Evolutionary conservation across 148 eudicot species (phyloP), one percentile per base, ranked within the genome.

Genomic region (Arbutus unedo): DNA sequence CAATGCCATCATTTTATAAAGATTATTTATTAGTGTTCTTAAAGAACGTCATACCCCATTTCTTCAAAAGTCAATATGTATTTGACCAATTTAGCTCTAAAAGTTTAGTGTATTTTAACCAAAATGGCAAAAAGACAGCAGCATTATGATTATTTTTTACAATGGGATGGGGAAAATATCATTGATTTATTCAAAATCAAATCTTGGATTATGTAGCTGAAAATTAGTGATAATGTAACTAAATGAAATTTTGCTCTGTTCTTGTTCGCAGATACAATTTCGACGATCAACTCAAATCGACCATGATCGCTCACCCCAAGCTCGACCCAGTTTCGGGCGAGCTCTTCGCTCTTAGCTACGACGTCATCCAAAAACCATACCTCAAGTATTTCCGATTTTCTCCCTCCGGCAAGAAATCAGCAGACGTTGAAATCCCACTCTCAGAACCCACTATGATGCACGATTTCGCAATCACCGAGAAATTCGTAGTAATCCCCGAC

Each of bases 261-360:
- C 44, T 95, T 1, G 85, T 83, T 0, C 92, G 88, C 2, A 15
- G 98, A 71, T 92, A 86, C 80, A 82, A 88, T 44, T 93, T 93
- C 54, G 19, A 83, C n/a, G 89, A 88, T 0, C 89, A 93, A 79
- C 84, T 93, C 1, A 77, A 89, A 0, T 82, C 92, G 0, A 84
- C 95, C 7, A 93, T 93, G 98, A 93, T 93, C 23, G 98, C 98
- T 3, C 98, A 93, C 78, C 98, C 98, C 0, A 93, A 93, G 76
- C 76, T 93, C 19, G 98, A 93, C 83, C 95, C 95, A 0, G 88
- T 83, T 14, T 82, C 92, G 45, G 92, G 91, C 1, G 94, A 93
- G 57, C 85, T 93, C 76, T 93, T 92, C 38, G 89, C 94, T 3
- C 76, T 93, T 23, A 90, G 93, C 87, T 93, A 93, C 76, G 93